Conservation (phyloP, 805 yeast genomes). For the Saccharomycopsis sp. region DNA sequence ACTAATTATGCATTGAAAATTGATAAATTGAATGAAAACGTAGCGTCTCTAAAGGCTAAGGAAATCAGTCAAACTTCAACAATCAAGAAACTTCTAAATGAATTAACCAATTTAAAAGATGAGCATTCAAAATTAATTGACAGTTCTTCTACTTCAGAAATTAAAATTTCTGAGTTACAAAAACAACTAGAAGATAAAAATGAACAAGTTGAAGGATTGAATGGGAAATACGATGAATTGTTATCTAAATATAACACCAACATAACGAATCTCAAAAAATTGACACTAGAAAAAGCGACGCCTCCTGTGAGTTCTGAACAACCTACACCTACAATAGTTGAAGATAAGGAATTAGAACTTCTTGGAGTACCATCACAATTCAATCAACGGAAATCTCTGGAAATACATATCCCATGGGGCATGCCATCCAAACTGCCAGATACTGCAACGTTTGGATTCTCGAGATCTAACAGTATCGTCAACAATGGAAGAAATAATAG, state of each 20-base stretch:
- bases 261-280: constrained; percentile 1
- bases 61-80: constrained; percentile 22
- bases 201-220: constrained; percentile 14
- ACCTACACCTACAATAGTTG: neutral
- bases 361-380: neutral
- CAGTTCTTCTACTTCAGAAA: neutral
- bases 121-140: constrained; percentile 11
- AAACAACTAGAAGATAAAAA: constrained; percentile 6
- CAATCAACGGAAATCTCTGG: constrained; percentile 1
- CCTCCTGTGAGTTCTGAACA: neutral
- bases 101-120: constrained; percentile 17
- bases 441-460: neutral
- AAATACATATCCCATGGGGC: constrained; percentile 12
- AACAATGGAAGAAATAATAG: neutral
- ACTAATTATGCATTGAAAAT: constrained; percentile 48
- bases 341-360: neutral
- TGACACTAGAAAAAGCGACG: constrained; percentile 1
- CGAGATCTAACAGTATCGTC: constrained; percentile 6
- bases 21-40: constrained; percentile 37
- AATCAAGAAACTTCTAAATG: constrained; percentile 14
- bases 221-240: constrained; percentile 21
- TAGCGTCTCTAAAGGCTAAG: constrained; percentile 33
- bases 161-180: constrained; percentile 2
- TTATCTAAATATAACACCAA: constrained; percentile 9
- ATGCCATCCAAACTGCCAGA: neutral